phyloP scores from a whole-genome alignment of 106 monocot species.

The Allium sativum region DNA sequence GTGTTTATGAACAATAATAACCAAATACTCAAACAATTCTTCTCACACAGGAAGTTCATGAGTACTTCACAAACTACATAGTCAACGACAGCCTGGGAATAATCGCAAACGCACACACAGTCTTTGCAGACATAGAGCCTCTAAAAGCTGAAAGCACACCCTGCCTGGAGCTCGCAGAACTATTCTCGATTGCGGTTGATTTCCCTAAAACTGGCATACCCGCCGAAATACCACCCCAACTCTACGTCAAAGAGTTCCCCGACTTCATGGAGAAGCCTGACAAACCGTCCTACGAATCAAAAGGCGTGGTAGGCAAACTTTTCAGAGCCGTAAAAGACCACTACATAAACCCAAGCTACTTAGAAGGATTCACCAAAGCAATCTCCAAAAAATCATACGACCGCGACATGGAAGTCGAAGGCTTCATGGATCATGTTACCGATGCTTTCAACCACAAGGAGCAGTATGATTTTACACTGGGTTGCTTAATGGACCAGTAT shows the following conservation, averaged over 20 bases:
- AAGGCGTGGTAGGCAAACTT: conserved; percentile 50
- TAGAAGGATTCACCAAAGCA: conserved; percentile 44
- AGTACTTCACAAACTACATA: conserved; percentile 78
- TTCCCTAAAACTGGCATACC: conserved; percentile 86
- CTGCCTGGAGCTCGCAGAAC: conserved; percentile 52
- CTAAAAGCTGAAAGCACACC: conserved; percentile 30
- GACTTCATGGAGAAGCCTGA: conserved; percentile 89
- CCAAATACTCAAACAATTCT: background rate
- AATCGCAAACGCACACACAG: conserved; percentile 89
- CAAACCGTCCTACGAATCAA: conserved; percentile 49
- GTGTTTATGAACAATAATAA: too few relatives aligned
- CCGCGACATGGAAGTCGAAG: conserved; percentile 62
- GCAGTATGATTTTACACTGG: conserved; percentile 72
- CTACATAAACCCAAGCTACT: conserved; percentile 4
- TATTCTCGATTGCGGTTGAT: conserved; percentile 86
- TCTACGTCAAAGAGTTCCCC: conserved; percentile 61
- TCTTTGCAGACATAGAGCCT: conserved; percentile 58
- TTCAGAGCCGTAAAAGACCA: conserved; percentile 51
- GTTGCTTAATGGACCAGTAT: conserved; percentile 73
- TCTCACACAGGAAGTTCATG: conserved; percentile 54
- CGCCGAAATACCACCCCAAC: conserved; percentile 48
- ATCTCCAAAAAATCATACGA: conserved; percentile 39
- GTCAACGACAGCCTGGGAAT: conserved; percentile 83
- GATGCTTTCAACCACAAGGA: conserved; percentile 39
- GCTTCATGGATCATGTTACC: background rate